Evolutionary conservation across 441 rosid genomes (phyloP).

Genomic region (Melastoma candidum): DNA sequence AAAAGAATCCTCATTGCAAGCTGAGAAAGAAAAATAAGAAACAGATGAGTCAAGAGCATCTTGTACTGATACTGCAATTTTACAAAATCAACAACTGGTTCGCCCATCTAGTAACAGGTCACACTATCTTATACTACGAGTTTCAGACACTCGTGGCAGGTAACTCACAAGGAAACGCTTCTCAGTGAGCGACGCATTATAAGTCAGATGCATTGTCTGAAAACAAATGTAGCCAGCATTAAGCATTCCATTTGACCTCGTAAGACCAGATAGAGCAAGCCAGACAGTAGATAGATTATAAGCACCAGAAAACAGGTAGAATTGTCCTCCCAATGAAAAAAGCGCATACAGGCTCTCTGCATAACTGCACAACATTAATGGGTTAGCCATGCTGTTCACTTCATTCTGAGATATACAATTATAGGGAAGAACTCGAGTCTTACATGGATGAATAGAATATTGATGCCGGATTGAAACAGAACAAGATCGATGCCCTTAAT

Average conservation of each 20-base stretch:
- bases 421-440: constrained; percentile 13
- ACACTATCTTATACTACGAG: background rate
- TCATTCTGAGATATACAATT: constrained; percentile 1
- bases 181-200: constrained; percentile 43
- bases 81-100: background rate
- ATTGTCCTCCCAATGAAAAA: constrained; percentile 72
- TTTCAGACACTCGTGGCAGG: background rate
- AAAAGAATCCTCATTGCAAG: constrained; percentile 45
- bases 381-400: constrained; percentile 5
- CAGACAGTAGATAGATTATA: constrained; percentile 53
- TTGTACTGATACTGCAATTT: background rate
- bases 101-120: background rate
- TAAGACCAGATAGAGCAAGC: constrained; percentile 75
- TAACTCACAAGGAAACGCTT: constrained; percentile 45
- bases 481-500: constrained; percentile 54
- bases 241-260: constrained; percentile 90
- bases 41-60: constrained; percentile 1
- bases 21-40: constrained; percentile 29
- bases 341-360: constrained; percentile 76
- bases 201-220: constrained; percentile 67
- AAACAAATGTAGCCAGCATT: constrained; percentile 88
- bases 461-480: constrained; percentile 92
- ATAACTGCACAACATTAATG: constrained; percentile 43
- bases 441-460: constrained; percentile 90
- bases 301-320: constrained; percentile 51